A percentile compares a stretch with the other conserved stretches of the same genome.
Evolutionary conservation across 495 filamentous ascomycete species (phyloP).

Genomic region (Aspergillus funiculosus): DNA sequence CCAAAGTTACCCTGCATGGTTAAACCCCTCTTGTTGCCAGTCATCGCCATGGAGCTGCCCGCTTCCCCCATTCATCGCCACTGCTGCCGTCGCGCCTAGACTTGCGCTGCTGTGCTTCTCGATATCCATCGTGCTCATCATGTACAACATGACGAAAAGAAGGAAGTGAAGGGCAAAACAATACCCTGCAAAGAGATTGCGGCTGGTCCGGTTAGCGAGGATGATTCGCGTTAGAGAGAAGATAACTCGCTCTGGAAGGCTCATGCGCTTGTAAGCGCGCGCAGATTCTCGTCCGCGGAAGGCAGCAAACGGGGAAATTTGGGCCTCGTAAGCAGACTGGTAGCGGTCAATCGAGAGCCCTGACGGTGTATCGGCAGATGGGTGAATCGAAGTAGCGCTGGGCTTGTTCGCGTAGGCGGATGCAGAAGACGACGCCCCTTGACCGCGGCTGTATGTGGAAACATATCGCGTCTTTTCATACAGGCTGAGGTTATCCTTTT

Average conservation of each 20-base stretch:
- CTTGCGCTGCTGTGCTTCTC: constrained; percentile 49
- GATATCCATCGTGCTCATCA: constrained; percentile 62
- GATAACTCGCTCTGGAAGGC: constrained; percentile 78
- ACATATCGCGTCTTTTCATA: constrained; percentile 98
- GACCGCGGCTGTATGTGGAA: constrained; percentile 75
- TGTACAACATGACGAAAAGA: constrained; percentile 80
- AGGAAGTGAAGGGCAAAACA: constrained; percentile 83
- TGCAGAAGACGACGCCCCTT: constrained; percentile 59
- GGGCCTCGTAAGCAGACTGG: constrained; percentile 86
- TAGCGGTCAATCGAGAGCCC: constrained; percentile 79
- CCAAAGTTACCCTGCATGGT: constrained; percentile 22
- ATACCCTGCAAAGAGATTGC: constrained; percentile 94
- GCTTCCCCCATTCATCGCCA: constrained; percentile 36
- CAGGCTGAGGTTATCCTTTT: constrained; percentile 92
- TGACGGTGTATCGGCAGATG: constrained; percentile 53
- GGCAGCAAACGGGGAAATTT: constrained; percentile 90
- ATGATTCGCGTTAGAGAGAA: constrained; percentile 89
- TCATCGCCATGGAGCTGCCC: constrained; percentile 47
- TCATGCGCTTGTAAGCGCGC: constrained; percentile 93
- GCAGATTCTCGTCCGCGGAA: constrained; percentile 89
- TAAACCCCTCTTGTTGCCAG: constrained; percentile 59
- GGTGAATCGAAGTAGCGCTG: constrained; percentile 64
- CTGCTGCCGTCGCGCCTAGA: constrained; percentile 40
- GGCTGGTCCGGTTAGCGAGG: constrained; percentile 79
- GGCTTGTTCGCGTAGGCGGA: constrained; percentile 67